Percentiles rank a stretch among this genome's conserved stretches.
Conservation (phyloP, 768 basidiomycete species). For the Tricholoma terreum region DNA sequence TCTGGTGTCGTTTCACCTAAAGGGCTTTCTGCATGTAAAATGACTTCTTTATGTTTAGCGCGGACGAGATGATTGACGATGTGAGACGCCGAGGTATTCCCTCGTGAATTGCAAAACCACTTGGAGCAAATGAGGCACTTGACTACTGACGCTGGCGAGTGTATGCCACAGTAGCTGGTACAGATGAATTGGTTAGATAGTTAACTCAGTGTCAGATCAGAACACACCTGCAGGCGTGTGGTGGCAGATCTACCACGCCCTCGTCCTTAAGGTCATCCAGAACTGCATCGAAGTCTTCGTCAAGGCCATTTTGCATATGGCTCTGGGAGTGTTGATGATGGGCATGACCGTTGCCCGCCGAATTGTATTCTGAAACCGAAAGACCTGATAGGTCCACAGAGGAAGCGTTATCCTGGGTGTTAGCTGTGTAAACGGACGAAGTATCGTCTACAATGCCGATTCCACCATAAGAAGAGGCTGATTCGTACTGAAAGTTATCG, state of each 20-base stretch:
- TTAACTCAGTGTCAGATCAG: slow-evolving; percentile 9
- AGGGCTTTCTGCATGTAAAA: slow-evolving; percentile 91
- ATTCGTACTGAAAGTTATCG: slow-evolving; percentile 84
- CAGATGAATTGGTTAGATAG: slow-evolving; percentile 9
- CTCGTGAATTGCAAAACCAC: slow-evolving; percentile 99
- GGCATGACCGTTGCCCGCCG: slow-evolving; percentile 39
- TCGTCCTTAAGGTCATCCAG: slow-evolving; percentile 89
- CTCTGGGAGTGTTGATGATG: slow-evolving; percentile 17
- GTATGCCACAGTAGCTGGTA: slow-evolving; percentile 93
- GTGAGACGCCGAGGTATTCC: slow-evolving; percentile 96
- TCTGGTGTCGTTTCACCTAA: slow-evolving; percentile 97
- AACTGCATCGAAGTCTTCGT: slow-evolving; percentile 89
- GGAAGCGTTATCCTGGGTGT: slow-evolving; percentile 55
- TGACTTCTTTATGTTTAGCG: slow-evolving; percentile 98
- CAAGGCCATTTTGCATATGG: slow-evolving; percentile 38
- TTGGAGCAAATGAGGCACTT: slow-evolving; percentile 90
- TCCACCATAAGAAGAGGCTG: slow-evolving; percentile 77
- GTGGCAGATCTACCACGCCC: slow-evolving; percentile 71
- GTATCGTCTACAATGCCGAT: slow-evolving; percentile 74
- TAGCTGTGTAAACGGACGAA: slow-evolving; percentile 77
- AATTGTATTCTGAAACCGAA: slow-evolving; percentile 63
- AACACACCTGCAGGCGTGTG: slow-evolving; percentile 92
- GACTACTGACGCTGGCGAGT: slow-evolving; percentile 95
- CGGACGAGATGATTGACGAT: slow-evolving; percentile 99
- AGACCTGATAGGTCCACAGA: slow-evolving; percentile 66